A percentile compares a stretch with the other conserved stretches of the same genome.
These are phyloP conservation scores for Candida glucosophila DNA, from an alignment of 1,139 yeast species.

Conservation along the genomic window DNA sequence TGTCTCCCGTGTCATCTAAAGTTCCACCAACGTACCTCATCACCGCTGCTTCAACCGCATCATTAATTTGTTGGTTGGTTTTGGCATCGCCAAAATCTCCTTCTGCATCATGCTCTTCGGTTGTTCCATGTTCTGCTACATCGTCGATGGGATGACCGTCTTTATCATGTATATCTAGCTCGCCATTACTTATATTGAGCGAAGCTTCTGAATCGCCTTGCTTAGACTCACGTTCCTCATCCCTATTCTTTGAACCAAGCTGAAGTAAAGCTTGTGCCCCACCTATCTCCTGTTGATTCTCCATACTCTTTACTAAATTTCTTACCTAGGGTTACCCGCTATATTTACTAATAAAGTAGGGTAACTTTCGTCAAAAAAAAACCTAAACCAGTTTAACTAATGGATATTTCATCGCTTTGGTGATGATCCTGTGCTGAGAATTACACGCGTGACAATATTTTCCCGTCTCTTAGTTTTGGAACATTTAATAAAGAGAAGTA, in stretches of 20 bases:
- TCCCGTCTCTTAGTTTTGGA: too few species aligned
- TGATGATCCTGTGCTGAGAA: too few species aligned
- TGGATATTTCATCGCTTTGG: too few species aligned
- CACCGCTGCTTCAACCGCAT: conserved; percentile 68
- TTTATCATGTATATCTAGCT: conserved; percentile 5
- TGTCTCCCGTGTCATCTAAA: conserved; percentile 19
- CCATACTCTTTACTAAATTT: conserved; percentile 12
- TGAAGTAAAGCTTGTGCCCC: conserved; percentile 40
- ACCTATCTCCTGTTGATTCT: conserved; percentile 32
- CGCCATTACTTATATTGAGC: conserved; percentile 4
- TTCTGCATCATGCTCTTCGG: conserved; percentile 24
- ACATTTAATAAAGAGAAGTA: too few species aligned
- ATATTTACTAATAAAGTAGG: conserved; percentile 6
- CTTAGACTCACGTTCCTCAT: conserved; percentile 9
- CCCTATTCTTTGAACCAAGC: conserved; percentile 26
- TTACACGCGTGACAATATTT: too few species aligned
- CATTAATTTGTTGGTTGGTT: conserved; percentile 36
- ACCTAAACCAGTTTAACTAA: too few species aligned
- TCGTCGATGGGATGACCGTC: conserved; percentile 4
- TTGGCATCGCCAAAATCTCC: conserved; percentile 8
- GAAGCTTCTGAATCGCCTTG: conserved; percentile 3
- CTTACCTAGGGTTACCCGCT: conserved; percentile 15
- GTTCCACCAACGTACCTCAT: conserved; percentile 62
- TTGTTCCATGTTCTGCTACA: conserved; percentile 6
- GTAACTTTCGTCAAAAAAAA: conserved; percentile 6